Conservation (phyloP, 2,329 filamentous ascomycete species). For the Setomelanomma holmii region DNA sequence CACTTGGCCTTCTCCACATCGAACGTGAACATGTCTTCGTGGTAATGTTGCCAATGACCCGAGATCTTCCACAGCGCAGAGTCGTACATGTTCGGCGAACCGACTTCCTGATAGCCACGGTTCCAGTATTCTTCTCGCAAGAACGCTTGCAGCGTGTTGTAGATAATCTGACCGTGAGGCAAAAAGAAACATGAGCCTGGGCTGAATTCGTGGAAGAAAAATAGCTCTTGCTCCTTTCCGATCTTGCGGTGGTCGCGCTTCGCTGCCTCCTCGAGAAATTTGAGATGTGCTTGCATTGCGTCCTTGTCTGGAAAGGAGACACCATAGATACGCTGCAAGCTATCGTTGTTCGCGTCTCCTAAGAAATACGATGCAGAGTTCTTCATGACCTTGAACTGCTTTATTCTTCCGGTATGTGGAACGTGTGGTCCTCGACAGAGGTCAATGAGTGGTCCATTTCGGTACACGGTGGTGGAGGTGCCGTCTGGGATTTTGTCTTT, state of each 20-base stretch:
- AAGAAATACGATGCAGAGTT: conserved; percentile 89
- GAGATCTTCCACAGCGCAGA: conserved; percentile 91
- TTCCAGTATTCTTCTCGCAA: conserved; percentile 89
- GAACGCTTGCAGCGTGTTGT: conserved; percentile 84
- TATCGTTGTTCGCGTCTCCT: conserved; percentile 91
- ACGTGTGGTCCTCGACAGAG: conserved; percentile 95
- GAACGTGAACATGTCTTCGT: conserved; percentile 96
- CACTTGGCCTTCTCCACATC: conserved; percentile 82
- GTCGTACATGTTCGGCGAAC: conserved; percentile 97
- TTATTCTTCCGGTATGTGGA: conserved; percentile 89
- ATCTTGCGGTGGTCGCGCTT: conserved; percentile 96
- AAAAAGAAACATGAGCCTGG: conserved; percentile 93
- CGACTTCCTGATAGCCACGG: conserved; percentile 92
- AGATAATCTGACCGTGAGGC: conserved; percentile 90
- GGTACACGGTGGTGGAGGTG: conserved; percentile 91
- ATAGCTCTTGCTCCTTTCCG: conserved; percentile 93
- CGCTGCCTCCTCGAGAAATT: conserved; percentile 96
- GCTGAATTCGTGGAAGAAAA: conserved; percentile 95
- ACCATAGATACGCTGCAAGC: conserved; percentile 94
- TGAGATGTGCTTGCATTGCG: conserved; percentile 88
- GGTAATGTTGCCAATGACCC: conserved; percentile 90
- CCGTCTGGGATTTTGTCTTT: conserved; percentile 88
- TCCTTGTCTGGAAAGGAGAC: conserved; percentile 98
- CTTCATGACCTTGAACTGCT: conserved; percentile 94
- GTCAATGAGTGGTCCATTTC: conserved; percentile 92